These are phyloP conservation scores for Cicer arietinum DNA, from an alignment of 306 rosid species.

Conservation along the genomic window DNA sequence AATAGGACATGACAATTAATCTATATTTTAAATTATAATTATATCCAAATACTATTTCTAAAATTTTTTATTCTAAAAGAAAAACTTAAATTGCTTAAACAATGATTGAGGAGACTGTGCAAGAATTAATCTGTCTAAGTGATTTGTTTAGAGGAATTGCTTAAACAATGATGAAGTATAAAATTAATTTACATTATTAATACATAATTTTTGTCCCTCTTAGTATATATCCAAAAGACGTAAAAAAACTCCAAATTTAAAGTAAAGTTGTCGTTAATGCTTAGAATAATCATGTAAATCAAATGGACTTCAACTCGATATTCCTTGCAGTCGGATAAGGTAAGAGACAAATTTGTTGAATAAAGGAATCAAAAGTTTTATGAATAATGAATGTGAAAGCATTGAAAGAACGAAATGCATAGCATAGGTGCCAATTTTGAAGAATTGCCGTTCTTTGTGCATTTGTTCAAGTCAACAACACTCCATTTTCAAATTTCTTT, in stretches of 20 bases:
- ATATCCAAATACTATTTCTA: too few relatives aligned
- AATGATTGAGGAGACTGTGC: too few relatives aligned
- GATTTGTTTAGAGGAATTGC: too few relatives aligned
- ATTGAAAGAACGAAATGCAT: not conserved
- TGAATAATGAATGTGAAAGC: slow-evolving; percentile 13
- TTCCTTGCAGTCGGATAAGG: slow-evolving; percentile 1
- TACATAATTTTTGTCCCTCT: too few relatives aligned
- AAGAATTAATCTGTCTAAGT: too few relatives aligned
- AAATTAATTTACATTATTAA: too few relatives aligned
- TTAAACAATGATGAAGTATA: too few relatives aligned
- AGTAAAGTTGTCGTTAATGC: not conserved
- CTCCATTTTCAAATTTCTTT: not conserved
- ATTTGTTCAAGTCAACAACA: slow-evolving; percentile 30
- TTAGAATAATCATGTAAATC: not conserved
- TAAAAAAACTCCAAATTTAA: not conserved
- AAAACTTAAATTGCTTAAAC: too few relatives aligned
- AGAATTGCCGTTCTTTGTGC: slow-evolving; percentile 3
- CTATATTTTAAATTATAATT: too few relatives aligned
- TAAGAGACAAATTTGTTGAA: slow-evolving; percentile 6
- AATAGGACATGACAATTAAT: too few relatives aligned
- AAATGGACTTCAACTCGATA: not conserved
- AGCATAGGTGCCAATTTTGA: slow-evolving; percentile 38
- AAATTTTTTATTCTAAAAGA: too few relatives aligned
- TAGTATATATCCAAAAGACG: too few relatives aligned
- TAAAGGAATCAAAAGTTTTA: not conserved